Evolutionary conservation across 768 basidiomycete genomes (phyloP).

Genomic region (Podaxis pistillaris): DNA sequence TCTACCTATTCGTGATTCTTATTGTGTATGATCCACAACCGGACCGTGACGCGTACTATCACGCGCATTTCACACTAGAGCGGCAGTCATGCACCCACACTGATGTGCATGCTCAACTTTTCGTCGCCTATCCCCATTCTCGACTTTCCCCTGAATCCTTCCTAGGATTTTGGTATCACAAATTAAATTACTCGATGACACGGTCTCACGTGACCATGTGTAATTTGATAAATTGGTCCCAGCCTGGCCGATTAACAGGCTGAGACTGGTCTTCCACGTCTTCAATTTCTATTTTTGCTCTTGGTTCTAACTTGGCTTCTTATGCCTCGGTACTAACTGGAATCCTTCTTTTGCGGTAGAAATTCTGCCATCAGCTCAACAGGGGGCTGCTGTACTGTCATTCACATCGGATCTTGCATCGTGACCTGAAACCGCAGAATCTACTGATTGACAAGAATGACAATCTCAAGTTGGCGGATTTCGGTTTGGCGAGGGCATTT

Average conservation of each 20-base stretch:
- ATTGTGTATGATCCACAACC: background rate
- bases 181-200: conserved; percentile 18
- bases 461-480: conserved; percentile 95
- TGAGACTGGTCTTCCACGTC: background rate
- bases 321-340: background rate
- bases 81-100: background rate
- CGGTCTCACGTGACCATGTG: conserved; percentile 27
- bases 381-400: conserved; percentile 94
- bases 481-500: conserved; percentile 94
- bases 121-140: too few species aligned
- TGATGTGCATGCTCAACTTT: background rate
- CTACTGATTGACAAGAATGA: conserved; percentile 85
- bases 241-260: background rate
- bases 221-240: conserved; percentile 20
- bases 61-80: background rate
- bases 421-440: conserved; percentile 97
- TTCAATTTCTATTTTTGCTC: background rate
- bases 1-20: background rate
- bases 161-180: too few species aligned
- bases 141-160: too few species aligned
- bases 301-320: background rate
- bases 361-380: conserved; percentile 93
- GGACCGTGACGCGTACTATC: conserved; percentile 1
- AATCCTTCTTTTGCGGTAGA: conserved; percentile 44
- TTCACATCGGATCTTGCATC: conserved; percentile 93